Conservation (phyloP, 768 basidiomycete genomes). For the Suillus tomentosus region DNA sequence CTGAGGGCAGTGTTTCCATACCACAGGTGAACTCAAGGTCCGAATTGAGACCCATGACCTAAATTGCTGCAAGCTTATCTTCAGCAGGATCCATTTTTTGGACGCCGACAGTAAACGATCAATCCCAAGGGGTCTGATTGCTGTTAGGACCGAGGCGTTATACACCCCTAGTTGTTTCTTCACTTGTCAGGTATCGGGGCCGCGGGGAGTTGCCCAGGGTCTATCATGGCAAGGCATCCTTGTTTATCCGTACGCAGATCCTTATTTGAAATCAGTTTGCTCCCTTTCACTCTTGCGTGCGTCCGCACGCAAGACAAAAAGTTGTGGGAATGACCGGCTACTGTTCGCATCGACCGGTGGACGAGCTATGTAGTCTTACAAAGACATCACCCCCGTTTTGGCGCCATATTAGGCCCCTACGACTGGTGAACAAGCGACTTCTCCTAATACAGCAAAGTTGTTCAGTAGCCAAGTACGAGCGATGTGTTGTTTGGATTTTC, state of each 20-base stretch:
- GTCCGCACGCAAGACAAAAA: not conserved
- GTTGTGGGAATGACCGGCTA: not conserved
- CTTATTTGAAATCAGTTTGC: not conserved
- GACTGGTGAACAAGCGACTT: not conserved
- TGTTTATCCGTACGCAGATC: not conserved
- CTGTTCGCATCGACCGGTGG: not conserved
- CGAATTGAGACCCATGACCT: not conserved
- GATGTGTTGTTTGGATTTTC: not conserved
- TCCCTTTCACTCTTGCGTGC: not conserved
- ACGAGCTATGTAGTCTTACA: not conserved
- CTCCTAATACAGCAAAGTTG: not conserved
- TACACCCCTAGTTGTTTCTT: not conserved
- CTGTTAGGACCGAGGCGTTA: not conserved
- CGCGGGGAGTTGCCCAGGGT: not conserved
- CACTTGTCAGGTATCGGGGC: not conserved
- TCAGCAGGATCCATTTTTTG: not conserved
- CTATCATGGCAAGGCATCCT: not conserved
- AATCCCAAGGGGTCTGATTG: not conserved
- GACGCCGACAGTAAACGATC: not conserved
- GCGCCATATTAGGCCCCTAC: not conserved
- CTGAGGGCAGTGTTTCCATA: not conserved
- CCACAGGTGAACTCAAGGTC: not conserved
- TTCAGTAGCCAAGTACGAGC: not conserved
- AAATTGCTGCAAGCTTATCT: not conserved
- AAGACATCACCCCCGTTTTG: too few relatives aligned